Evolutionary conservation across 192 early-diverging fungal species (phyloP).

Genomic region (Glomus cerebriforme): DNA sequence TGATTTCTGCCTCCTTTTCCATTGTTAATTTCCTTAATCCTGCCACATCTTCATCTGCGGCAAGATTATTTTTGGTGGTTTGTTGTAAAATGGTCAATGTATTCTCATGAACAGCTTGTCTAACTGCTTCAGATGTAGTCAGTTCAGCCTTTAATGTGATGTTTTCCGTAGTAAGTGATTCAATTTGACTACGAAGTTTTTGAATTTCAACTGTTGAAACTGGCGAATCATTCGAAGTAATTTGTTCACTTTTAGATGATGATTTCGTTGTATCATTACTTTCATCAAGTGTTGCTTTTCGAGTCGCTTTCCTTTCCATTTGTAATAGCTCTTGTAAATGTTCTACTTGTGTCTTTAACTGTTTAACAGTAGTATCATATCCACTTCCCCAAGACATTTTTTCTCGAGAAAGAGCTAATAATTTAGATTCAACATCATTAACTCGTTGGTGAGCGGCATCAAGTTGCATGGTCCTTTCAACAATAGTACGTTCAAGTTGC

Average conservation of each 20-base stretch:
- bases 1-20: slow-evolving; percentile 22
- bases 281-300: background rate
- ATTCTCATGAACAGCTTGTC: slow-evolving; percentile 11
- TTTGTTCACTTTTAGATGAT: background rate
- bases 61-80: background rate
- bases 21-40: background rate
- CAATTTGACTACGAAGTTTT: slow-evolving; percentile 15
- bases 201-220: background rate
- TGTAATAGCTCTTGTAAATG: slow-evolving; percentile 28
- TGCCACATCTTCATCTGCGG: background rate
- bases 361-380: slow-evolving; percentile 11
- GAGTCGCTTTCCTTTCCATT: slow-evolving; percentile 13
- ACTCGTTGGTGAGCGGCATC: slow-evolving; percentile 26
- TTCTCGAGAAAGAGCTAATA: slow-evolving; percentile 16
- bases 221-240: background rate
- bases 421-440: slow-evolving; percentile 20
- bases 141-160: background rate
- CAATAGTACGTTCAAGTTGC: slow-evolving; percentile 25
- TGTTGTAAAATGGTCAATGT: slow-evolving; percentile 18
- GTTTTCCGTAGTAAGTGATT: background rate
- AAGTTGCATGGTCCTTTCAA: slow-evolving; percentile 26
- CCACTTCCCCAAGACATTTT: slow-evolving; percentile 28
- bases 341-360: slow-evolving; percentile 21
- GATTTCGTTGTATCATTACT: background rate
- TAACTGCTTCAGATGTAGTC: background rate